These are phyloP conservation scores for Talaromyces sp. DNA, from an alignment of 2,329 filamentous ascomycete species.

Conservation along the genomic window DNA sequence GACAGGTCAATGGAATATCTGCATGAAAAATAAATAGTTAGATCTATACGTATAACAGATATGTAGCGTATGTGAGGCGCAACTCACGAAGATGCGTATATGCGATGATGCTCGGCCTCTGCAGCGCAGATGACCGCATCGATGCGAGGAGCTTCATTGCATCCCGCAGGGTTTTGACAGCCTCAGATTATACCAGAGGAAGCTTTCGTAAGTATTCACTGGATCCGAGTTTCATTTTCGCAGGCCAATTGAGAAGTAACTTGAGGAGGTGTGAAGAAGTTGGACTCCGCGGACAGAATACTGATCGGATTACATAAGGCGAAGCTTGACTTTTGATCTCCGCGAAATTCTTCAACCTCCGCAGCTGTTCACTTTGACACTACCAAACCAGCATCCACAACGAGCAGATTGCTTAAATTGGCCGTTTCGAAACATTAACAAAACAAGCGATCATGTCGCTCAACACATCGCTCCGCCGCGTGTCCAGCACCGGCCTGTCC, in stretches of 20 bases:
- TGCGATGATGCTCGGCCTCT: neutral
- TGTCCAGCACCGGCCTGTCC: slow-evolving; percentile 12
- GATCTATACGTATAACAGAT: neutral
- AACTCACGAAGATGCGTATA: neutral
- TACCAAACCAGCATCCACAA: neutral
- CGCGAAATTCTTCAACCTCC: slow-evolving; percentile 26
- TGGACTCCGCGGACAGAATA: neutral
- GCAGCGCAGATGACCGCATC: slow-evolving; percentile 10
- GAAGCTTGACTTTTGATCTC: slow-evolving; percentile 10
- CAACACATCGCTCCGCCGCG: slow-evolving; percentile 29
- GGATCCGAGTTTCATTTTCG: neutral
- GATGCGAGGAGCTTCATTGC: slow-evolving; percentile 27
- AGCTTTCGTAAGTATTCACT: neutral
- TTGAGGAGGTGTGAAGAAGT: neutral
- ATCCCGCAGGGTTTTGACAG: slow-evolving; percentile 4
- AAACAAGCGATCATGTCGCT: slow-evolving; percentile 21
- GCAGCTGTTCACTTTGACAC: slow-evolving; percentile 4
- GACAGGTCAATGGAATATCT: neutral
- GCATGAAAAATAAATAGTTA: neutral
- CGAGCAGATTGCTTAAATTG: neutral
- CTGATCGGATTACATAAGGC: slow-evolving; percentile 27
- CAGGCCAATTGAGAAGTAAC: neutral
- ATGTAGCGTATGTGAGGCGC: neutral
- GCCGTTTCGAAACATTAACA: neutral
- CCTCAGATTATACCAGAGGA: too few species aligned